phyloP scores from a whole-genome alignment of 2,329 filamentous ascomycete genomes.

The Ascochyta koolunga region DNA sequence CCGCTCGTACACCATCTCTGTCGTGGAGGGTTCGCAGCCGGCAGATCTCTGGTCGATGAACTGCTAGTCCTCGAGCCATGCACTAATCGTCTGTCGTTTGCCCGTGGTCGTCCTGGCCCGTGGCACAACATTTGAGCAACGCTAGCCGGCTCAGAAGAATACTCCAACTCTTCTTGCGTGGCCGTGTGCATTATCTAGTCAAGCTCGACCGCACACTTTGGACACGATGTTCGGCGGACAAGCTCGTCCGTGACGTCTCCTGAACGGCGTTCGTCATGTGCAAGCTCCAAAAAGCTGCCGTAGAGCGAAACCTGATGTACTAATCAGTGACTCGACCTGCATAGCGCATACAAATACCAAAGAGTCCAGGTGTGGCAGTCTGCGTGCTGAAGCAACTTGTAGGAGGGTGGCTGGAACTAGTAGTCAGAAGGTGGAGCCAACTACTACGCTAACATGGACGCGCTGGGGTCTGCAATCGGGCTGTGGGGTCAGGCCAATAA shows the following conservation, averaged over 20 bases:
- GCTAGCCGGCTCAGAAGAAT: background rate
- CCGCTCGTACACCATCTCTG: background rate
- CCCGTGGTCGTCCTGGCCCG: background rate
- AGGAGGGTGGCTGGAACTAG: background rate
- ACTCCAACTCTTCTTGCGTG: background rate
- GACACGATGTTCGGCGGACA: background rate
- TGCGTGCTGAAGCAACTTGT: background rate
- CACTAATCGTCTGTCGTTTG: background rate
- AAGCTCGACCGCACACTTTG: background rate
- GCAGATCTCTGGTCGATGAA: background rate
- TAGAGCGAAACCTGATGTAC: background rate
- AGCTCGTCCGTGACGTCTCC: background rate
- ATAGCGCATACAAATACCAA: background rate
- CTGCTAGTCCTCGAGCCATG: background rate
- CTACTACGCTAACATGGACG: background rate
- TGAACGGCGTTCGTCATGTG: background rate
- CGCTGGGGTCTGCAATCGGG: background rate
- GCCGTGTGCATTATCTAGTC: too few species aligned
- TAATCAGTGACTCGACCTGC: background rate
- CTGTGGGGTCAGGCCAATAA: background rate
- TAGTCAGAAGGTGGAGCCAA: conserved; percentile 1
- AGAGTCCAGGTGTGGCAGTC: conserved; percentile 5
- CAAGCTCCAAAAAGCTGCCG: background rate
- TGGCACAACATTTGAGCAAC: background rate
- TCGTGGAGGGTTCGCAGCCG: background rate